Evolutionary conservation across 129 eudicot genomes (phyloP), one percentile per base, ranked within the genome.

Genomic region (Artemisia annua): DNA sequence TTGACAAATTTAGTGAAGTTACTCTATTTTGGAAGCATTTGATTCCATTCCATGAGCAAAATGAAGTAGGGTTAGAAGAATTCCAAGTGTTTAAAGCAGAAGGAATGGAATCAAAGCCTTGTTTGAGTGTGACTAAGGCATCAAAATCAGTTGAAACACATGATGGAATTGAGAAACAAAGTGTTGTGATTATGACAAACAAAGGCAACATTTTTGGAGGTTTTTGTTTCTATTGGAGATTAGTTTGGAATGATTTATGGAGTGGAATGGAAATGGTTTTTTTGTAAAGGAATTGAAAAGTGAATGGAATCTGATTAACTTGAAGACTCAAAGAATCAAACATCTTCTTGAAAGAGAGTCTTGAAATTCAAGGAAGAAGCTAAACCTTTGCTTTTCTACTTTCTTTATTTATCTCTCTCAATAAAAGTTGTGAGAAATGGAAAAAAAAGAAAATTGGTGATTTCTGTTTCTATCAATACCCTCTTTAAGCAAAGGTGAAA

Each of bases 11-110:
- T 2, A 95, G 82, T 12, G 99, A 86, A 63, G 74, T 67, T 17
- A 95, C 96, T 80, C 96, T 63, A 44, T 74, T 85, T 19, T 77
- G 69, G 12, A 66, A 70, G 87, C 99, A 95, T 77, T 83, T 85
- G 60, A 90, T 78, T 67, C 99, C 97, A 16, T 20, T 74, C 99
- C 99, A 95, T 44, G 97, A 88, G 64, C 99, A 95, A 68, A 85
- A 39, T 24, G 99, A 86, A 83, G 66, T 78, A 54, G 91, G 86
- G 69, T 86, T 84, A 3, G 96, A 83, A 58, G 91, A 58, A 70
- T 90, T 77, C 99, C 97, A 95, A 3, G 83, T 65, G 57, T 44
- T n/a, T 50, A 90, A 65, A 14, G 78, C 74, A 9, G 75, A 79
- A 20, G 72, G 78, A 69, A 87, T 58, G 81, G 71, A 58, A 43